These are phyloP conservation scores for Phialocephala subalpina DNA, from an alignment of 2,329 filamentous ascomycete genomes.

Conservation along the genomic window DNA sequence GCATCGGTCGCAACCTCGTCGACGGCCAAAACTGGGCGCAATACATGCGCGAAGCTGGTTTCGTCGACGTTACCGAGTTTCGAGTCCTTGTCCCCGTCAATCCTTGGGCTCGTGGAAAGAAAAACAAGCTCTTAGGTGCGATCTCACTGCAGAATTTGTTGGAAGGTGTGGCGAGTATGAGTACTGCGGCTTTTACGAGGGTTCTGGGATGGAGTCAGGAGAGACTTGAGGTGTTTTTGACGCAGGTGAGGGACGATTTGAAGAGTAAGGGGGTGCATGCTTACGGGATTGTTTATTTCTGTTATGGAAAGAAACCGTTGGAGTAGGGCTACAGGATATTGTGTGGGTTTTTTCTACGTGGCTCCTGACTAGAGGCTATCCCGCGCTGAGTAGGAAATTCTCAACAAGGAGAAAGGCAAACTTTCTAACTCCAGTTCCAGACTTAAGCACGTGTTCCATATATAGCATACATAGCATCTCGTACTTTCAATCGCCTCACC, in stretches of 20 bases:
- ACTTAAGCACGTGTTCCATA: too few species aligned
- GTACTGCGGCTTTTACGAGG: conserved; percentile 32
- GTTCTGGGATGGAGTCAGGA: conserved; percentile 31
- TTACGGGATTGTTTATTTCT: conserved; percentile 28
- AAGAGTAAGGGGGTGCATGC: conserved; percentile 43
- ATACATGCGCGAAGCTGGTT: conserved; percentile 39
- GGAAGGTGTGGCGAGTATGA: conserved; percentile 27
- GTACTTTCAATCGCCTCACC: too few species aligned
- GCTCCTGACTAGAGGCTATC: too few species aligned
- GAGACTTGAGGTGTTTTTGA: conserved; percentile 40
- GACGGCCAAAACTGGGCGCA: conserved; percentile 27
- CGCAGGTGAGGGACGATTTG: conserved; percentile 44
- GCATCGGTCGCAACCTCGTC: conserved; percentile 25
- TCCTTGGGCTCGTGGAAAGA: conserved; percentile 54
- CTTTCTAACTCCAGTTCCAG: too few species aligned
- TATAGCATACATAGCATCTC: too few species aligned
- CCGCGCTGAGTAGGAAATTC: too few species aligned
- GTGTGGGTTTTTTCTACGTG: too few species aligned
- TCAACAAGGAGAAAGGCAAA: too few species aligned
- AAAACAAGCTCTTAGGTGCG: conserved; percentile 24
- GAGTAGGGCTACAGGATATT: too few species aligned
- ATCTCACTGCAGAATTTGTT: conserved; percentile 29
- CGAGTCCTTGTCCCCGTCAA: conserved; percentile 57
- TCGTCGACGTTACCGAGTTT: conserved; percentile 41
- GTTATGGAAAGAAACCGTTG: conserved; percentile 16